Evolutionary conservation across 768 basidiomycete species (phyloP).

Genomic region (Phaffia australis): DNA sequence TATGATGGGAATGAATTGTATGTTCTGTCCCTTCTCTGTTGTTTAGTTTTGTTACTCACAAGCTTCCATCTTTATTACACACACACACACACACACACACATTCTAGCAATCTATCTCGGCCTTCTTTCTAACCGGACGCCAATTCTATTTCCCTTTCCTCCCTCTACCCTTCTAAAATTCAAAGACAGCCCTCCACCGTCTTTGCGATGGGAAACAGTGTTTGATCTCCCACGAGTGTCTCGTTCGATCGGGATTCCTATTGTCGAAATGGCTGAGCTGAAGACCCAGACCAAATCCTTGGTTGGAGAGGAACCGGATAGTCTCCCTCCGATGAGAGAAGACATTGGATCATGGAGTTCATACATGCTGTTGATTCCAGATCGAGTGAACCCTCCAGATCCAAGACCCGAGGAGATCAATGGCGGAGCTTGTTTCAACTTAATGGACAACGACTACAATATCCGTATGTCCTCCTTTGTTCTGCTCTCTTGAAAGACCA

Average conservation of each 20-base stretch:
- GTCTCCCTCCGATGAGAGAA: conserved; percentile 20
- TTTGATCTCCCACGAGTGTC: conserved; percentile 27
- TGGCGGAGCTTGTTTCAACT: conserved; percentile 19
- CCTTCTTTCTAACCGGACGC: conserved; percentile 24
- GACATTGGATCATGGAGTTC: conserved; percentile 25
- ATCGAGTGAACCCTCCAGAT: not conserved
- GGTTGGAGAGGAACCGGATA: conserved; percentile 19
- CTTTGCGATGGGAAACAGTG: conserved; percentile 24
- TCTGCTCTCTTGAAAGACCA: not conserved
- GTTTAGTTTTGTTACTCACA: too few relatives aligned
- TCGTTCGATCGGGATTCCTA: conserved; percentile 21
- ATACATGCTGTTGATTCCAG: conserved; percentile 25
- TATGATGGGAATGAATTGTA: conserved; percentile 28
- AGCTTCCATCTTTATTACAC: too few relatives aligned
- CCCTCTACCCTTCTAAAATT: conserved; percentile 23
- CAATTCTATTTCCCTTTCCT: conserved; percentile 28
- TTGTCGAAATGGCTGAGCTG: conserved; percentile 28
- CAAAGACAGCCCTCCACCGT: conserved; percentile 24
- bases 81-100: not conserved
- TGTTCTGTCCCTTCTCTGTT: not conserved
- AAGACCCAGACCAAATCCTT: conserved; percentile 25
- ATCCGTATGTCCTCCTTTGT: conserved; percentile 1
- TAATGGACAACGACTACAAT: conserved; percentile 25
- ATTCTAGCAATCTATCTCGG: conserved; percentile 26
- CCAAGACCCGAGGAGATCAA: not conserved